Conservation (phyloP, 164 flowering plant genomes). For the Stephania japonica region DNA sequence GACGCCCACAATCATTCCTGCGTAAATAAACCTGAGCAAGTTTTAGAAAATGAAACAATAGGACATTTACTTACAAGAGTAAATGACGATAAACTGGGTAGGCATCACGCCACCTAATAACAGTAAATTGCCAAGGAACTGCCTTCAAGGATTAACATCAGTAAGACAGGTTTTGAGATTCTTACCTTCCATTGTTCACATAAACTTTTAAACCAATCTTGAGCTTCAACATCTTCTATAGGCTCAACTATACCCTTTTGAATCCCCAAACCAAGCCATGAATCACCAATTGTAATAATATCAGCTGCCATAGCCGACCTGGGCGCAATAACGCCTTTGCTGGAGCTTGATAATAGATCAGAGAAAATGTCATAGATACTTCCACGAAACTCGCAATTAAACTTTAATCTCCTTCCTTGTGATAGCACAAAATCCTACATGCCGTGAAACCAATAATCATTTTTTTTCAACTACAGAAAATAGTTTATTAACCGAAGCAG, state of each 20-base stretch:
- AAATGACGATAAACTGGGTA: neutral
- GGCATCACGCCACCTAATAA: no score
- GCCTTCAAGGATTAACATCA: no score
- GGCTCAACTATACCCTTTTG: conserved; percentile 63
- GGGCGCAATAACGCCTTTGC: conserved; percentile 30
- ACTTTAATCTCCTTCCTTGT: conserved; percentile 67
- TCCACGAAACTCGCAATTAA: conserved; percentile 44
- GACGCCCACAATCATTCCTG: conserved; percentile 64
- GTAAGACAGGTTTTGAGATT: neutral
- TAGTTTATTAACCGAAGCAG: neutral
- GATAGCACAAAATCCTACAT: conserved; percentile 69
- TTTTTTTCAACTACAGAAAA: neutral
- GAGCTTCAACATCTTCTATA: conserved; percentile 48
- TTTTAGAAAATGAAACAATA: conserved; percentile 20
- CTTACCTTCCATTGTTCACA: conserved; percentile 84
- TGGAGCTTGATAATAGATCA: conserved; percentile 39
- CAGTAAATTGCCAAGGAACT: no score
- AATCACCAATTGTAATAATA: conserved; percentile 73
- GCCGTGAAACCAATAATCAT: conserved; percentile 3
- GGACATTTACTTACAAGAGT: neutral
- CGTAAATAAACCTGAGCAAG: conserved; percentile 67
- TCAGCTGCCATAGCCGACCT: conserved; percentile 71
- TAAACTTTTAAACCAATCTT: conserved; percentile 70
- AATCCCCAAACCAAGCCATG: conserved; percentile 77
- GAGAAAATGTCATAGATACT: conserved; percentile 53